Evolutionary conservation across 2,329 filamentous ascomycete genomes (phyloP).

Genomic region (Curvularia spicifera): DNA sequence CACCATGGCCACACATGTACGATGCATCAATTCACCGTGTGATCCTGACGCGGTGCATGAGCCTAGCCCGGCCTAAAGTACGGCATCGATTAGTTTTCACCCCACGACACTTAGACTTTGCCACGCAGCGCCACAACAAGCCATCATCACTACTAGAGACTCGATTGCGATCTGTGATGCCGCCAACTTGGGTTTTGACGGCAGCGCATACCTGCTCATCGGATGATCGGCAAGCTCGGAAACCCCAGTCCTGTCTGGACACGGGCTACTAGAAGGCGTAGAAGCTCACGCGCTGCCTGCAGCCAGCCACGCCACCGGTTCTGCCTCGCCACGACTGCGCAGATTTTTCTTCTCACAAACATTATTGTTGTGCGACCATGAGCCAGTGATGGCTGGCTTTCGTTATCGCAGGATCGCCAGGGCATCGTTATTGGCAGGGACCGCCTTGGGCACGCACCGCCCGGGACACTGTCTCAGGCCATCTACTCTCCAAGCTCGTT

Average conservation of each 20-base stretch:
- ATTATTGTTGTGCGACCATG: background rate
- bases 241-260: background rate
- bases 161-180: background rate
- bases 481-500: background rate
- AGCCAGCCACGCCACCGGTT: conserved; percentile 1
- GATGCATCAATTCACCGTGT: background rate
- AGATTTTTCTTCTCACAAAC: background rate
- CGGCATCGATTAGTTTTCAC: background rate
- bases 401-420: background rate
- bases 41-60: background rate
- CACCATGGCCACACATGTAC: background rate
- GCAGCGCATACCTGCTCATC: background rate
- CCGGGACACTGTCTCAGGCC: background rate
- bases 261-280: background rate
- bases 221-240: background rate
- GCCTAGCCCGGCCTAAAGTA: background rate
- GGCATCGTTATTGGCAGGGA: background rate
- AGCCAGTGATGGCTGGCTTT: background rate
- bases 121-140: background rate
- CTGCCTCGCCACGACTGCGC: conserved; percentile 1
- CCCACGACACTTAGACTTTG: background rate
- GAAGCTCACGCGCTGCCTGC: background rate
- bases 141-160: background rate
- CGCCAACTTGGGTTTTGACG: background rate
- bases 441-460: background rate